Evolutionary conservation across 805 yeast species (phyloP).

Genomic region (Cyberlindnera maritima): DNA sequence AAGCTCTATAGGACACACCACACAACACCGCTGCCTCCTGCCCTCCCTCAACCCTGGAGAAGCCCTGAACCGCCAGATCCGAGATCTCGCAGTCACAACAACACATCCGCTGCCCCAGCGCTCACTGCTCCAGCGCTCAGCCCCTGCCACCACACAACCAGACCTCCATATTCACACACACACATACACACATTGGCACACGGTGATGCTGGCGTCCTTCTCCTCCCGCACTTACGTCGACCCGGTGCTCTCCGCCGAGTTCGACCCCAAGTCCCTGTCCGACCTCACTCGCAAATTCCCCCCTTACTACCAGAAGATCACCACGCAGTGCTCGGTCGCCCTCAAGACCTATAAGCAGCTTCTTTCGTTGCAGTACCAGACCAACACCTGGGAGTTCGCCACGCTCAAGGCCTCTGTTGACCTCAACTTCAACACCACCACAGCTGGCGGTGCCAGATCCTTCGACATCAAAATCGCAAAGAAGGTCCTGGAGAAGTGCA

Average conservation of each 20-base stretch:
- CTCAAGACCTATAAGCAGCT: slow-evolving; percentile 29
- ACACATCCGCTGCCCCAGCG: not conserved
- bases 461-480: slow-evolving; percentile 55
- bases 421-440: slow-evolving; percentile 28
- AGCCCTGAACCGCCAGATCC: not conserved
- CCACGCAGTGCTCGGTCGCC: slow-evolving; percentile 27
- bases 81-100: not conserved
- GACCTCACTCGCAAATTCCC: slow-evolving; percentile 15
- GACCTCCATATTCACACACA: not conserved
- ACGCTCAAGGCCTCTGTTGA: slow-evolving; percentile 28
- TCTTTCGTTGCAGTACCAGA: slow-evolving; percentile 26
- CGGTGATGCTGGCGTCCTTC: not conserved
- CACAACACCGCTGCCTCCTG: too few relatives aligned
- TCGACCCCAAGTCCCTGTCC: slow-evolving; percentile 11
- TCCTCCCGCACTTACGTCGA: slow-evolving; percentile 13
- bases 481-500: slow-evolving; percentile 51
- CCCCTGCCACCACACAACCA: too few relatives aligned
- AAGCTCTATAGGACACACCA: not conserved
- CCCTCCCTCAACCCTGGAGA: too few relatives aligned
- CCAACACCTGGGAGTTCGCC: slow-evolving; percentile 34
- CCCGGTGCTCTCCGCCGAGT: slow-evolving; percentile 18
- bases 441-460: slow-evolving; percentile 21
- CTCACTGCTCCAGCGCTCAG: not conserved
- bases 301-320: slow-evolving; percentile 16
- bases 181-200: not conserved